Conservation (phyloP, 495 filamentous ascomycete genomes). For the Sphaerosporella brunnea region DNA sequence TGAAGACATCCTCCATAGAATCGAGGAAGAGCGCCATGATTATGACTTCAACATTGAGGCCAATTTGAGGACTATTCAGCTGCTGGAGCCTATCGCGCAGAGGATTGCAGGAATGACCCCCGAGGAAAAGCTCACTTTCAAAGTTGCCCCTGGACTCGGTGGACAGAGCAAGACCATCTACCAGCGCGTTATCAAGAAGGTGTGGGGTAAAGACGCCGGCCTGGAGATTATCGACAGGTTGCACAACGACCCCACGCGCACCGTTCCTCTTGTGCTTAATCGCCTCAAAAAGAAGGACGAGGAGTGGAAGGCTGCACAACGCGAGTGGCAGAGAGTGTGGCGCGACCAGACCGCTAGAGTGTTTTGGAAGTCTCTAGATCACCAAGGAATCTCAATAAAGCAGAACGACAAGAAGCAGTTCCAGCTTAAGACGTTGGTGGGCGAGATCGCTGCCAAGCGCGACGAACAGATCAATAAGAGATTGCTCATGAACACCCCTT, state of each 20-base stretch:
- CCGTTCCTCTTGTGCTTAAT: constrained; percentile 70
- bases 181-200: constrained; percentile 90
- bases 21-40: constrained; percentile 96
- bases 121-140: constrained; percentile 52
- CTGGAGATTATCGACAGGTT: constrained; percentile 65
- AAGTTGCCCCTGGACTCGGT: constrained; percentile 64
- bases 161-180: constrained; percentile 92
- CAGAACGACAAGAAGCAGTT: constrained; percentile 75
- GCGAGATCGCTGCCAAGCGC: constrained; percentile 68
- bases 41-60: constrained; percentile 98
- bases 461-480: constrained; percentile 61
- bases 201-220: constrained; percentile 78
- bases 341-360: constrained; percentile 77
- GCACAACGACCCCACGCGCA: constrained; percentile 59
- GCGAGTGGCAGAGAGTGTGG: constrained; percentile 99
- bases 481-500: constrained; percentile 38
- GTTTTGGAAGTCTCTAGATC: constrained; percentile 89
- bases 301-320: constrained; percentile 87
- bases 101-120: constrained; percentile 59
- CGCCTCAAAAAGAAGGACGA: constrained; percentile 85
- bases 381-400: constrained; percentile 77
- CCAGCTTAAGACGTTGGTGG: constrained; percentile 64
- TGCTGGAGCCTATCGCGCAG: constrained; percentile 83
- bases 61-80: constrained; percentile 77
- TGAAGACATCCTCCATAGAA: constrained; percentile 83